These are phyloP conservation scores for Sarocladium strictum DNA, from an alignment of 2,329 filamentous ascomycete genomes.

Conservation along the genomic window DNA sequence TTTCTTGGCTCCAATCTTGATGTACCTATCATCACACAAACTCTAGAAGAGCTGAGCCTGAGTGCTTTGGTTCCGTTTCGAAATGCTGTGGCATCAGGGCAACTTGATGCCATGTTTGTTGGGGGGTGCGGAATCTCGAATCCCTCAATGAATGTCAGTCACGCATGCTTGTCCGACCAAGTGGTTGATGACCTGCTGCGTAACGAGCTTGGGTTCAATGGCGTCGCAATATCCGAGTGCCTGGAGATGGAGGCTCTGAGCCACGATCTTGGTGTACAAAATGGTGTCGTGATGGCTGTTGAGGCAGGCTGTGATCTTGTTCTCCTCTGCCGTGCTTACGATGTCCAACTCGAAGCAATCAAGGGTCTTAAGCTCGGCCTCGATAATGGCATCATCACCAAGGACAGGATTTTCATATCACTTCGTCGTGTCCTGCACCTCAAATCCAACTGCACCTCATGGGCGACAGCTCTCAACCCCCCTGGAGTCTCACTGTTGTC, in stretches of 20 bases:
- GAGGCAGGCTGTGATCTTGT: conserved; percentile 93
- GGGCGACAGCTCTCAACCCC: conserved; percentile 87
- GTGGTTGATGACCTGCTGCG: conserved; percentile 85
- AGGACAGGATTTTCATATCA: conserved; percentile 73
- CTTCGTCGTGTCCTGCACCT: conserved; percentile 70
- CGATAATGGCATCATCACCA: conserved; percentile 83
- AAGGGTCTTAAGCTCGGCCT: conserved; percentile 82
- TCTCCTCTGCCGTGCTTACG: conserved; percentile 79
- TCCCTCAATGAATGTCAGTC: conserved; percentile 87
- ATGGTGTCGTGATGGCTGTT: conserved; percentile 94
- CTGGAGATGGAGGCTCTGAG: conserved; percentile 95
- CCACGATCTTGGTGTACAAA: conserved; percentile 93
- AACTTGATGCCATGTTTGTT: conserved; percentile 88
- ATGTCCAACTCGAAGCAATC: conserved; percentile 86
- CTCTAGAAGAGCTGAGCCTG: conserved; percentile 84
- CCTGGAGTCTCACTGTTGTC: conserved; percentile 71
- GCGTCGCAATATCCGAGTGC: conserved; percentile 91
- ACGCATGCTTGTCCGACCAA: conserved; percentile 88
- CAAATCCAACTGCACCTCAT: conserved; percentile 81
- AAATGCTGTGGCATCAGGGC: conserved; percentile 77
- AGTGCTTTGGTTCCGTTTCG: conserved; percentile 87
- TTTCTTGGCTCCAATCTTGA: conserved; percentile 87
- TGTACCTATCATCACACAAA: conserved; percentile 93
- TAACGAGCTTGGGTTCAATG: conserved; percentile 83
- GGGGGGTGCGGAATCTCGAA: conserved; percentile 91